These are phyloP conservation scores for Aegilops tauschii DNA, from an alignment of 176 grass and related monocot species.

Conservation along the genomic window DNA sequence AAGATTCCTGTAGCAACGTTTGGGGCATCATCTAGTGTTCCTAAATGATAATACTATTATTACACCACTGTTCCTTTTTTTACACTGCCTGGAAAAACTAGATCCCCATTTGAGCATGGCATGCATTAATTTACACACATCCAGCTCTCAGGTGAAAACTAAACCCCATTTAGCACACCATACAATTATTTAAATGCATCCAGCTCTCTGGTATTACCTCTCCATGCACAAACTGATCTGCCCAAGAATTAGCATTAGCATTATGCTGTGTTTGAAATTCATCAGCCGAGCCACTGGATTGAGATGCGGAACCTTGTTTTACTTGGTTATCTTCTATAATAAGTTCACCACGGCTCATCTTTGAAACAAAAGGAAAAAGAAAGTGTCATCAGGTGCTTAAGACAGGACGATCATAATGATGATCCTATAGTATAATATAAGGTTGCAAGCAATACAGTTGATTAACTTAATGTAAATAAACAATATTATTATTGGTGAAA, in stretches of 20 bases:
- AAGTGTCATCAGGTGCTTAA: conserved; percentile 36
- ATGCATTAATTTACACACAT: conserved; percentile 13
- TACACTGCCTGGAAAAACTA: conserved; percentile 7
- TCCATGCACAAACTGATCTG: conserved; percentile 77
- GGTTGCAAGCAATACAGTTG: not conserved
- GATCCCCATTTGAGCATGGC: not conserved
- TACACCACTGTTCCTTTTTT: not conserved
- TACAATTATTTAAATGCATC: conserved; percentile 20
- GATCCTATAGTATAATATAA: conserved; percentile 7
- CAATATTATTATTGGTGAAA: not conserved
- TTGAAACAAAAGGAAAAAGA: conserved; percentile 56
- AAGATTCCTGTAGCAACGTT: too few relatives aligned
- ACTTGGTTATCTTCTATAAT: conserved; percentile 98
- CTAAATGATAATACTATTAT: not conserved
- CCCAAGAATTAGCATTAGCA: conserved; percentile 77
- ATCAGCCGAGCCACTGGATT: conserved; percentile 77
- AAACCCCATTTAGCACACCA: not conserved
- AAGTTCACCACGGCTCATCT: conserved; percentile 95
- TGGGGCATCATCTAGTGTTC: not conserved
- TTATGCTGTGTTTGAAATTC: conserved; percentile 89
- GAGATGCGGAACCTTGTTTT: conserved; percentile 72
- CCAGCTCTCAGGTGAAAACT: conserved; percentile 6
- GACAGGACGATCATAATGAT: conserved; percentile 21
- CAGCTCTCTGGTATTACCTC: conserved; percentile 61
- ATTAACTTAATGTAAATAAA: not conserved